Conservation (phyloP, 2,329 filamentous ascomycete genomes). For the Verticillium zaregamsianum region DNA sequence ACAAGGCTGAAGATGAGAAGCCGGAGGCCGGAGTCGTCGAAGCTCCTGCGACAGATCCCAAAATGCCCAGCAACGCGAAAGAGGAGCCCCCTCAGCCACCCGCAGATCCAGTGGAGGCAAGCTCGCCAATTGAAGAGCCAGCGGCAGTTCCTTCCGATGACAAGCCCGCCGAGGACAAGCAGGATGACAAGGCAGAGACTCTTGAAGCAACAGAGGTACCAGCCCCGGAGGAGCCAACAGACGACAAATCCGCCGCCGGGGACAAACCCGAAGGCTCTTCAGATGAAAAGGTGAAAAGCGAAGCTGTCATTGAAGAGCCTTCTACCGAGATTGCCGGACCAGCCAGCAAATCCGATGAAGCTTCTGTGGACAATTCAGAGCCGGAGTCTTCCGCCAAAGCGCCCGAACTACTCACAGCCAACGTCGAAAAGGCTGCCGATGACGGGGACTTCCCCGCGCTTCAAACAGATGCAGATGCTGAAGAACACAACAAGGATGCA, state of each 20-base stretch:
- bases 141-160: not conserved
- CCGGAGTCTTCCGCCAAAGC: not conserved
- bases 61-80: too few relatives aligned
- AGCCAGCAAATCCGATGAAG: not conserved
- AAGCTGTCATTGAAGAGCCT: not conserved
- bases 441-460: not conserved
- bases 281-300: not conserved
- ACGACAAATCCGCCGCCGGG: not conserved
- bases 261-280: not conserved
- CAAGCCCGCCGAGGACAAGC: not conserved
- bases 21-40: too few relatives aligned
- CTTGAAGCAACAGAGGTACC: not conserved
- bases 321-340: not conserved
- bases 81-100: too few relatives aligned
- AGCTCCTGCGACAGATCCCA: too few relatives aligned
- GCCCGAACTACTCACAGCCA: not conserved
- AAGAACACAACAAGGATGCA: not conserved
- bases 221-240: not conserved
- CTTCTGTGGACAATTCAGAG: not conserved
- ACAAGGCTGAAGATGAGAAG: too few relatives aligned
- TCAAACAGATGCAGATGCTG: not conserved
- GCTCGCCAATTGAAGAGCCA: not conserved
- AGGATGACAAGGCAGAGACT: not conserved
- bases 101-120: too few relatives aligned
- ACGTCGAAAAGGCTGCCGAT: not conserved